A percentile compares a stretch with the other conserved stretches of the same genome.
phyloP scores from a whole-genome alignment of 2,329 filamentous ascomycete species.

The Plectosphaerella plurivora region DNA sequence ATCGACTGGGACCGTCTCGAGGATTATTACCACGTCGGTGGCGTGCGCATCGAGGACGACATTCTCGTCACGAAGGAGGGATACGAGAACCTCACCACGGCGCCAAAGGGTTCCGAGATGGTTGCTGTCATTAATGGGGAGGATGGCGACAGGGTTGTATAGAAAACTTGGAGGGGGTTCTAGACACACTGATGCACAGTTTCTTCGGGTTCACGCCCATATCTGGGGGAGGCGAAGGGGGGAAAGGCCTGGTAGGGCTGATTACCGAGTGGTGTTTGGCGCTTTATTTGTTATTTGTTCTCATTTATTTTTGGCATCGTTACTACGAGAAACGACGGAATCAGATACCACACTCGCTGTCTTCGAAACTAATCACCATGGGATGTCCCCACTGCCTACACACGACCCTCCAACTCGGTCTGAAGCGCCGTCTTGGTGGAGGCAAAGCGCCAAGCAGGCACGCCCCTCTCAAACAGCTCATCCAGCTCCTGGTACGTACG shows the following conservation, averaged over 20 bases:
- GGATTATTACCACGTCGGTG: slow-evolving; percentile 73
- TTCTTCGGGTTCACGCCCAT: too few species aligned
- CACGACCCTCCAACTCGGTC: background rate
- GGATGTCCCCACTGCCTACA: too few species aligned
- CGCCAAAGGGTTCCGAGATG: slow-evolving; percentile 56
- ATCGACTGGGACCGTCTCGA: slow-evolving; percentile 64
- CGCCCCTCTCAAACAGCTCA: slow-evolving; percentile 12
- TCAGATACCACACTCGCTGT: too few species aligned
- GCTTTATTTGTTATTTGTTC: background rate
- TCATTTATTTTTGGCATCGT: background rate
- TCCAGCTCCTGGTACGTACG: slow-evolving; percentile 15
- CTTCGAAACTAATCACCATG: too few species aligned
- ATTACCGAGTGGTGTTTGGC: background rate
- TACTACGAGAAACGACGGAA: background rate
- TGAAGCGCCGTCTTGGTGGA: background rate
- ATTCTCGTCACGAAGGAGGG: slow-evolving; percentile 75
- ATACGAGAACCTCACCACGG: slow-evolving; percentile 69
- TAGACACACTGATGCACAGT: too few species aligned
- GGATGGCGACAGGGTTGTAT: background rate
- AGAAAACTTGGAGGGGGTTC: too few species aligned
- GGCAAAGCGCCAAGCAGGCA: slow-evolving; percentile 15
- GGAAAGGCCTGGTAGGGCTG: too few species aligned
- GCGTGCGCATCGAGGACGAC: slow-evolving; percentile 90
- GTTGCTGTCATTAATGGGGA: background rate
- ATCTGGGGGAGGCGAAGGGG: too few species aligned